phyloP scores from a whole-genome alignment of 2,329 filamentous ascomycete genomes.

The Claviceps pazoutovae region DNA sequence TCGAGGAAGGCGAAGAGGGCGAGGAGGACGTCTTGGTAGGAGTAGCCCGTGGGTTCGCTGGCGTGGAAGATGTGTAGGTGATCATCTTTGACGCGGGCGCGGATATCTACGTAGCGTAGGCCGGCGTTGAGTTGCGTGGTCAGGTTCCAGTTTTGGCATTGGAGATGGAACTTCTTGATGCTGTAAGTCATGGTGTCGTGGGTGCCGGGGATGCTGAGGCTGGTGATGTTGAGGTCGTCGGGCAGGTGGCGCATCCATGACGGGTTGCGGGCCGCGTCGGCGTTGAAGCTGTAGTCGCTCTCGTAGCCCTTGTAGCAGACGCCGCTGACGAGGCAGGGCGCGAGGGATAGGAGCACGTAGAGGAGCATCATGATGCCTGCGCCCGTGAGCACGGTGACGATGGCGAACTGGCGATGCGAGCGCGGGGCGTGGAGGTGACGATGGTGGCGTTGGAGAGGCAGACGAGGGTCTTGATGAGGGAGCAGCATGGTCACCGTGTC shows the following conservation, averaged over 20 bases:
- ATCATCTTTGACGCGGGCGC: slow-evolving; percentile 28
- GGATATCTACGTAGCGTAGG: slow-evolving; percentile 35
- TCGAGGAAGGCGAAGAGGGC: slow-evolving; percentile 33
- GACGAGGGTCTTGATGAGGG: not conserved
- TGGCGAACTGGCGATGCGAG: not conserved
- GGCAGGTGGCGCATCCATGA: slow-evolving; percentile 31
- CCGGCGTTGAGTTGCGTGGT: slow-evolving; percentile 30
- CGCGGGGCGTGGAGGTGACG: not conserved
- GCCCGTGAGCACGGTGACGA: not conserved
- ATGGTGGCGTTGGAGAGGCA: not conserved
- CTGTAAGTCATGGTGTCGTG: slow-evolving; percentile 39
- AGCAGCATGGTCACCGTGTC: not conserved
- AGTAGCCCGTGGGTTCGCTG: slow-evolving; percentile 29
- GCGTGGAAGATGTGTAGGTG: slow-evolving; percentile 34
- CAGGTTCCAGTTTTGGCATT: slow-evolving; percentile 35
- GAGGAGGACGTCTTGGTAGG: slow-evolving; percentile 27
- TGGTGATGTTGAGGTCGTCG: slow-evolving; percentile 26
- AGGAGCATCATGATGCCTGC: slow-evolving; percentile 3
- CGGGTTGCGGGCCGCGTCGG: slow-evolving; percentile 17
- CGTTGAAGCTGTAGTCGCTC: slow-evolving; percentile 28
- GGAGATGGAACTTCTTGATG: slow-evolving; percentile 20
- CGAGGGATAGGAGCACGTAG: slow-evolving; percentile 12
- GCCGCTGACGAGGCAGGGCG: slow-evolving; percentile 15
- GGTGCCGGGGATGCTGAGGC: slow-evolving; percentile 36
- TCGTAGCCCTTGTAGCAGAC: slow-evolving; percentile 17